Percentiles rank a stretch among this genome's conserved stretches.
Evolutionary conservation across 257 asterid species (phyloP).

Genomic region (Lantana camara): DNA sequence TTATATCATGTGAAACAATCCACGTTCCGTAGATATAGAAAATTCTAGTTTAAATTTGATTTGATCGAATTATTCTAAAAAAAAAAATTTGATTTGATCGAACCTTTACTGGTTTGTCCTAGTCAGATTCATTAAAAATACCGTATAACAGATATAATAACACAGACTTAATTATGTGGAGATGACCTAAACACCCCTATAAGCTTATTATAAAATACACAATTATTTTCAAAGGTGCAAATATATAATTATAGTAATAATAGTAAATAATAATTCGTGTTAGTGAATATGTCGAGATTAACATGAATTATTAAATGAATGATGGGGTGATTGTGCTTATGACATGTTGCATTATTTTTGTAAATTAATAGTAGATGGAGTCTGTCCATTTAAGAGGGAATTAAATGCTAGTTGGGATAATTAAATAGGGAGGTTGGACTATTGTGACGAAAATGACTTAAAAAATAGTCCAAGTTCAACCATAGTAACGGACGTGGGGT

Average conservation of each 20-base stretch:
- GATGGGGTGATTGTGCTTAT: background rate
- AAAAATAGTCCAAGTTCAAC: background rate
- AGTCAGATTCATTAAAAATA: no score
- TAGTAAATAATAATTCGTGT: background rate
- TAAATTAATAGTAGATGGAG: slow-evolving; percentile 5
- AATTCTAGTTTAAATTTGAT: no score
- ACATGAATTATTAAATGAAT: background rate
- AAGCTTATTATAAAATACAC: no score
- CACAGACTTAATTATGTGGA: no score
- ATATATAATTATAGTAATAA: no score
- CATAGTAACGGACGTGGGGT: background rate
- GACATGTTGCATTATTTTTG: background rate
- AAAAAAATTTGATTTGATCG: no score
- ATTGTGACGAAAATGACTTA: slow-evolving; percentile 20
- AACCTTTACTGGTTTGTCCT: no score
- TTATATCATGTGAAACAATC: background rate
- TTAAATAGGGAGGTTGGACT: slow-evolving; percentile 30
- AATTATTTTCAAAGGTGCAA: no score
- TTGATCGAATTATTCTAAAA: no score
- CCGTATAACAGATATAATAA: background rate
- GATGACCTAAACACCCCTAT: no score
- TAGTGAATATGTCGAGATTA: background rate
- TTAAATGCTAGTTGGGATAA: slow-evolving; percentile 41
- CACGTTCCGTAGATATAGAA: no score
- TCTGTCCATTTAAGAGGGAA: slow-evolving; percentile 11